phyloP scores from a whole-genome alignment of 345 rosid genomes.

The Eucalyptus fibrosa region DNA sequence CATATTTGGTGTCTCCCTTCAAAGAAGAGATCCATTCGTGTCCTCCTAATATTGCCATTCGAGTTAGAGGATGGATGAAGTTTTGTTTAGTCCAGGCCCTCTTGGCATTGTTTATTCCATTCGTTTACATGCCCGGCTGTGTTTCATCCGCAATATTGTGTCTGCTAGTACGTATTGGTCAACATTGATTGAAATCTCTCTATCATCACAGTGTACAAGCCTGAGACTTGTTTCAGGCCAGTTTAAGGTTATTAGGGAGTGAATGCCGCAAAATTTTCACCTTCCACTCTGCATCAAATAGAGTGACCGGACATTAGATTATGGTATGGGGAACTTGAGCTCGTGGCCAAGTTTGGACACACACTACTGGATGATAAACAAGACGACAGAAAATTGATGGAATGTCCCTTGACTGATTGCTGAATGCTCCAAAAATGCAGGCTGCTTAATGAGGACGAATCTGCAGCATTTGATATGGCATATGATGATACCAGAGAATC shows the following conservation, averaged over 20 bases:
- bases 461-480: conserved; percentile 7
- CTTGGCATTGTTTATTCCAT: neutral
- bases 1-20: neutral
- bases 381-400: neutral
- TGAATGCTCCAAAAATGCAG: neutral
- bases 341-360: neutral
- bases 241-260: neutral
- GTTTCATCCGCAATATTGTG: neutral
- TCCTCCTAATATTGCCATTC: too few species aligned
- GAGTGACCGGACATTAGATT: neutral
- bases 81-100: neutral
- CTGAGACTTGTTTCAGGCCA: neutral
- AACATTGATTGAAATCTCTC: neutral
- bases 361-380: neutral
- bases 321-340: neutral
- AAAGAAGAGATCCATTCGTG: neutral
- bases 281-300: neutral
- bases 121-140: neutral
- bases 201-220: neutral
- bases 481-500: conserved; percentile 11
- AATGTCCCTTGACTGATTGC: neutral
- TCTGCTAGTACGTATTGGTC: neutral
- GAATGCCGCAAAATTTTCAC: neutral
- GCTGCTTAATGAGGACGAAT: neutral
- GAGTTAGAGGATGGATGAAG: neutral